Base-by-base conservation (phyloP, 2,329 filamentous ascomycete species). In the Arachnomyces sp. region DNA sequence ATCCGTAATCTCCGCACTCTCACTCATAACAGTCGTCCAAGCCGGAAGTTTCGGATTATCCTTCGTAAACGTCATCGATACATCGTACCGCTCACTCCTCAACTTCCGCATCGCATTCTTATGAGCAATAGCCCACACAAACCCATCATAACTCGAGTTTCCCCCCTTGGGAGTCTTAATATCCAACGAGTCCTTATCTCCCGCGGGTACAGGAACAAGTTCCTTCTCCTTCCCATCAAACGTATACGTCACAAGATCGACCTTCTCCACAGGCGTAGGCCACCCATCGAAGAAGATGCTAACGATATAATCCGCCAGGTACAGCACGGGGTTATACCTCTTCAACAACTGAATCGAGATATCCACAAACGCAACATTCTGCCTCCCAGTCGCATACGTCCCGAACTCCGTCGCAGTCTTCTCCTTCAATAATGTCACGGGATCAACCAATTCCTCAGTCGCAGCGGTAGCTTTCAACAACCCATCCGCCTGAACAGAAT, bases 21-120 rank as follows among this genome's bases (percentile, higher is more conserved):
- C 92, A 58, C 81, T 93, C 92, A 98, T 96, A 57, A 95, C 79
- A 9, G 87, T 94, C 40, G 82, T 73, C 89, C 89, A 98, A 48
- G 74, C 67, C 28, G 92, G 90, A 28, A 98, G 78, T 72, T 94
- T 95, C 40, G 82, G 60, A 66, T 89, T 79, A 57, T 98, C 92
- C 74, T 94, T 94, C 59, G 90, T 95, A 49, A 81, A 80, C 31
- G 92, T 95, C 51, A 98, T 76, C 39, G 86, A 94, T 40, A 95
- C 71, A 61, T 98, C 92, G 67, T 95, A 98, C 53, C 92, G 84
- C 48, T 94, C 87, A 35, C 94, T 84, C 46, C 92, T 83, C 53
- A 94, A 76, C 55, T 78, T 72, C 70, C 85, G 86, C 90, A 98
- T 96, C 60, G 76, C 69, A 54, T 88, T 82, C 77, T 98, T 98